phyloP scores from a whole-genome alignment of 1,139 yeast genomes.

The Zhuliangozyma parablackwelliae region DNA sequence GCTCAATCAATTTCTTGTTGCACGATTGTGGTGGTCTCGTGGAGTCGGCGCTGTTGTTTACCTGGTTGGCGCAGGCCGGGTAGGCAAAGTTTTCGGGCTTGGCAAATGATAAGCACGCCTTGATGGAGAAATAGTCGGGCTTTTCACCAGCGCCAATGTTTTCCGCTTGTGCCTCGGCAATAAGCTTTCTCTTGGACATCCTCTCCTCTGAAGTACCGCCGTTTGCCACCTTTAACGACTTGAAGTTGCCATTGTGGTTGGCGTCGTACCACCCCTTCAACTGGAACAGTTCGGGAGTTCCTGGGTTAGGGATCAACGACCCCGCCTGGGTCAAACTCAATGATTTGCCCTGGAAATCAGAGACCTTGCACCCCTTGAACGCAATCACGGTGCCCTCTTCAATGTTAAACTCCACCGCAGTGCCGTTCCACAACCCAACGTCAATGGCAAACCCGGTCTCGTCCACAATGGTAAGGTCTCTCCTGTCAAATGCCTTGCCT shows the following conservation, averaged over 20 bases:
- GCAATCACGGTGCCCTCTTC: constrained; percentile 89
- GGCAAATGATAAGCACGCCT: constrained; percentile 69
- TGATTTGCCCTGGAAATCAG: constrained; percentile 85
- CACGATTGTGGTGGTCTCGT: constrained; percentile 39
- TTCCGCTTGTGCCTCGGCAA: constrained; percentile 63
- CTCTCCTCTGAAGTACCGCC: constrained; percentile 20
- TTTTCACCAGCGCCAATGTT: constrained; percentile 69
- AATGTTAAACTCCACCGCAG: constrained; percentile 69
- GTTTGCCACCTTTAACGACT: constrained; percentile 48
- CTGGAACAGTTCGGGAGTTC: constrained; percentile 78
- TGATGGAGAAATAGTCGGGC: constrained; percentile 72
- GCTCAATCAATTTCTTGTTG: constrained; percentile 76
- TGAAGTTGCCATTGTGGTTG: constrained; percentile 64
- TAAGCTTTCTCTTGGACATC: constrained; percentile 55
- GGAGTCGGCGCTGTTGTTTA: constrained; percentile 8
- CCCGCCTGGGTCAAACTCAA: constrained; percentile 80
- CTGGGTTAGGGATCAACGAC: constrained; percentile 75
- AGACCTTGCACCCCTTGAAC: constrained; percentile 82
- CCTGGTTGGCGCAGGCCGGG: constrained; percentile 77
- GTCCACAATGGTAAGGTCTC: constrained; percentile 85
- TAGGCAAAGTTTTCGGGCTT: constrained; percentile 76
- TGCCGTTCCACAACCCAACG: constrained; percentile 87
- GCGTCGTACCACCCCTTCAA: constrained; percentile 95
- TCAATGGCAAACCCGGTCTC: constrained; percentile 71
- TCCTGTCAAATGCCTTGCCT: constrained; percentile 86